Conservation (phyloP, 169 alveolate genomes). For the Babesia sp. region DNA sequence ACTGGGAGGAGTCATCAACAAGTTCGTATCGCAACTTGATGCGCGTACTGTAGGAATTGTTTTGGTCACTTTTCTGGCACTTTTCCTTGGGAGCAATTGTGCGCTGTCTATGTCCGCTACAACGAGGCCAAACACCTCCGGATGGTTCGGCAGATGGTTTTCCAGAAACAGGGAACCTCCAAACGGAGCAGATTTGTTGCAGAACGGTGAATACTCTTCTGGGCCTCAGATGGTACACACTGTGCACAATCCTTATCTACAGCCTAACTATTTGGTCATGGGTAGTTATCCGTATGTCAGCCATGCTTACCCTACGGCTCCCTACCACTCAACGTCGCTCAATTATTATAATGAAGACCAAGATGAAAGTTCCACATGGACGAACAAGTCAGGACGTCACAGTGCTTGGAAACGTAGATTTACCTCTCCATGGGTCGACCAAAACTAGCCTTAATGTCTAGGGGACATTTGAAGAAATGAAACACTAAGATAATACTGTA, state of each 20-base stretch:
- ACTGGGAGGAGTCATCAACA: constrained; percentile 52
- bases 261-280: constrained; percentile 50
- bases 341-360: constrained; percentile 19
- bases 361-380: not conserved
- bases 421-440: constrained; percentile 32
- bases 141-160: constrained; percentile 18
- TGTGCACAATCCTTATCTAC: constrained; percentile 42
- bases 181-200: constrained; percentile 23
- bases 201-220: not conserved
- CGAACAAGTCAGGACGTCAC: constrained; percentile 4
- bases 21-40: constrained; percentile 53
- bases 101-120: constrained; percentile 26
- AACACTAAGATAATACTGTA: too few species aligned
- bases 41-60: constrained; percentile 49
- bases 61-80: constrained; percentile 30
- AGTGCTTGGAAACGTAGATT: constrained; percentile 38
- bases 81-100: constrained; percentile 45
- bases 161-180: not conserved
- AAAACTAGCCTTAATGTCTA: too few species aligned
- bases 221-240: constrained; percentile 11
- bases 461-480: too few species aligned
- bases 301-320: not conserved
- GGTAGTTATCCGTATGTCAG: constrained; percentile 49
- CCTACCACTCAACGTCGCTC: not conserved
- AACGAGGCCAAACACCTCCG: not conserved